Base-by-base conservation (phyloP, 2,329 filamentous ascomycete genomes). In the Claviceps arundinis region DNA sequence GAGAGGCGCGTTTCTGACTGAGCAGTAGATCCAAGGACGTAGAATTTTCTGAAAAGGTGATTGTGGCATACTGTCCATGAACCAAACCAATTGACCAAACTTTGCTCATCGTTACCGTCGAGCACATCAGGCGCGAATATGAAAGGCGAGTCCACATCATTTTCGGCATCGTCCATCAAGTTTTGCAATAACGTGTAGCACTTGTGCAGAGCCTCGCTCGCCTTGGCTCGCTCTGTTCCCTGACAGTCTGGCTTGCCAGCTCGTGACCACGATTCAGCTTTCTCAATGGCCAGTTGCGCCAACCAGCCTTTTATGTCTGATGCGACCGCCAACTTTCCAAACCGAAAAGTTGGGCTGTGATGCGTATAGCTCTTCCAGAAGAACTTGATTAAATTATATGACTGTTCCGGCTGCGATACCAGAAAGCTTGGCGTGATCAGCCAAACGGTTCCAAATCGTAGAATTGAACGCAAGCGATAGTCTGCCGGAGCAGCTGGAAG, bases 1-100 rank as follows among this genome's bases (percentile, higher is more conserved):
- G 56, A 59, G 56, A 65, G 51, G 37, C 61, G 60, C 14, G 17
- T 47, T 16, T 49, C 17, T 13, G 55, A 55, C 8, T 57, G 50
- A 11, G 56, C 48, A 24, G 59, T 58, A 1, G 77, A 77, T 3
- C 79, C 80, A 4, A 83, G 51, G 2, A 84, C 74, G 17, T 68
- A 65, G 56, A 83, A 82, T 40, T 71, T 74, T 37, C 78, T 73
- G 58, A 73, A 78, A 42, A 65, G 64, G 52, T 80, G 73, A 38
- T 78, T 59, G 34, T 73, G 72, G 52, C 62, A 54, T 37, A 70
- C 65, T 0, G 77, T 69, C 80, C 80, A 84, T 62, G 70, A 76
- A 1, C 75, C 78, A 60, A 82, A 84, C 75, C 77, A 82, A 55
- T 81, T 78, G 9, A 83, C 72, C 30, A 84, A 65, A 52, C 75